Percentiles rank a stretch among this genome's conserved stretches.
These are phyloP conservation scores for Nannochloropsis salina DNA, from an alignment of 108 stramenopile genomes.

Conservation along the genomic window DNA sequence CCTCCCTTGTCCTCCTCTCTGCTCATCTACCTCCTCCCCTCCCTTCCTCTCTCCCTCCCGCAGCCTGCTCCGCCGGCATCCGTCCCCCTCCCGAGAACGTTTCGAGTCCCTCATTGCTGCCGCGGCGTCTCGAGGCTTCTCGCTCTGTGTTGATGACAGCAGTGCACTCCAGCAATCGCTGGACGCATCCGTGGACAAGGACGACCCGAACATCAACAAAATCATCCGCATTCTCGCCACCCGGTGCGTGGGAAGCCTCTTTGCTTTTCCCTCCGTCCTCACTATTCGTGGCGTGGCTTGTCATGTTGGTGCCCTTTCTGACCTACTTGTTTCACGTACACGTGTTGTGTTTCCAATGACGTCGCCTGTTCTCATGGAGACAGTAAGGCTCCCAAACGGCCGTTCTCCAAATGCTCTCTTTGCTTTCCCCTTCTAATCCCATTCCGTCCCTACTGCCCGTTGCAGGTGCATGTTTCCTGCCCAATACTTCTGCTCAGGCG, in stretches of 20 bases:
- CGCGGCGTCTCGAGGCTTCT: conserved; percentile 65
- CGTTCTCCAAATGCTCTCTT: background rate
- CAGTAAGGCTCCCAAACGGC: conserved; percentile 18
- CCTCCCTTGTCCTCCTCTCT: background rate
- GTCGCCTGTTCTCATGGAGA: conserved; percentile 5
- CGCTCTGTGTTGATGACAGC: conserved; percentile 79
- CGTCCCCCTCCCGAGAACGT: conserved; percentile 83
- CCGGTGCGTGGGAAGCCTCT: conserved; percentile 63
- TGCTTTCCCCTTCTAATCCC: background rate
- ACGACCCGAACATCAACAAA: conserved; percentile 88
- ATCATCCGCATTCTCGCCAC: conserved; percentile 91
- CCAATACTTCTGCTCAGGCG: conserved; percentile 96
- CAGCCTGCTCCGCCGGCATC: conserved; percentile 83
- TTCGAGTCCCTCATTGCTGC: conserved; percentile 88
- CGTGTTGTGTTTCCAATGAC: no score
- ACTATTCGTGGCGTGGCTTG: no score
- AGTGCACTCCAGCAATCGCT: conserved; percentile 86
- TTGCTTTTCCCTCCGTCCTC: background rate
- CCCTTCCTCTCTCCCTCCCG: conserved; percentile 36
- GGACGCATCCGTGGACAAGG: conserved; percentile 69
- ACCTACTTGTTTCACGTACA: no score
- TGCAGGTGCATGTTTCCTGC: conserved; percentile 71
- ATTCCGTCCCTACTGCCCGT: background rate
- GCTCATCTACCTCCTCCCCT: background rate
- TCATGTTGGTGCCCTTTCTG: no score